phyloP scores from a whole-genome alignment of 129 eudicot species.

The Flaveria sonorensis region DNA sequence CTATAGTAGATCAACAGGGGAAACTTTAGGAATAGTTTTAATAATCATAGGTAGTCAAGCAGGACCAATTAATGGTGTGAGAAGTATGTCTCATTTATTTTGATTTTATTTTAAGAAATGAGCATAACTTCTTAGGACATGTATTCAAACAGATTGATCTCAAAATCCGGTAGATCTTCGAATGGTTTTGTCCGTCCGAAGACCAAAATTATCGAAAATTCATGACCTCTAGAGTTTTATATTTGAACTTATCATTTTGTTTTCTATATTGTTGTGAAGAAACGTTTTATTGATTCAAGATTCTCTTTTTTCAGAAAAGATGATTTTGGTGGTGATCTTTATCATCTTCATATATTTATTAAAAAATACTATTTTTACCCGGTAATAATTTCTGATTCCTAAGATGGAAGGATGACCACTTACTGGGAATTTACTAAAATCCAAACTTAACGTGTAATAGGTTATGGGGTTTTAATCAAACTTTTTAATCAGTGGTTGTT shows the following conservation, averaged over 20 bases:
- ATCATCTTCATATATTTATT: not conserved
- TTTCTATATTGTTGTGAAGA: not conserved
- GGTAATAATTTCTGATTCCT: not conserved
- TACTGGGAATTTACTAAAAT: not conserved
- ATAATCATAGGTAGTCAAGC: constrained; percentile 7
- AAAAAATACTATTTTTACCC: not conserved
- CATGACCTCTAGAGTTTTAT: constrained; percentile 16
- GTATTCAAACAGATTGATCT: constrained; percentile 8
- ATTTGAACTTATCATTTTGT: not conserved
- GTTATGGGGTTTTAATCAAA: constrained; percentile 3
- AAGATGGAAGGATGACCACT: not conserved
- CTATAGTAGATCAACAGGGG: not conserved
- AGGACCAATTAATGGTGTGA: constrained; percentile 13
- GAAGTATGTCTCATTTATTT: not conserved
- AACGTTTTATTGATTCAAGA: not conserved
- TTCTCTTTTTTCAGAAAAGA: constrained; percentile 5
- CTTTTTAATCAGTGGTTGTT: constrained; percentile 16
- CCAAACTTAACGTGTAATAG: not conserved
- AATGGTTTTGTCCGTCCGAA: not conserved
- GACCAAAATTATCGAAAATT: not conserved
- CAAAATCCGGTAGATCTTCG: not conserved
- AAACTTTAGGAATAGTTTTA: constrained; percentile 13
- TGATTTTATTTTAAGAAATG: not conserved
- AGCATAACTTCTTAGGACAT: not conserved
- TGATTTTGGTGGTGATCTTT: constrained; percentile 9